phyloP scores from a whole-genome alignment of 2,329 filamentous ascomycete genomes.

The Aspergillus alliaceus region DNA sequence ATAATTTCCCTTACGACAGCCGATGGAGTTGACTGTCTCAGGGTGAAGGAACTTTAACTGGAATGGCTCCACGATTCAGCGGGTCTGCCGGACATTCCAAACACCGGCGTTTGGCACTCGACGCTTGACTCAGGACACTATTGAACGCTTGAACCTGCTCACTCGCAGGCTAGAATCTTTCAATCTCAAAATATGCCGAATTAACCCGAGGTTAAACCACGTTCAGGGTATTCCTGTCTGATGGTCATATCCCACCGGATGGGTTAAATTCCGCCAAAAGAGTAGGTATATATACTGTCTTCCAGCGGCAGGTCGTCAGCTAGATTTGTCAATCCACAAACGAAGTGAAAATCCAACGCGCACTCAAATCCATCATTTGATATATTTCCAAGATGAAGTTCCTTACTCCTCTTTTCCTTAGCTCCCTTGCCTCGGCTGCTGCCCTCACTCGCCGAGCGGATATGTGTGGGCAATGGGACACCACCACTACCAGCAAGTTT shows the following conservation, averaged over 20 bases:
- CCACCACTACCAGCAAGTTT: slow-evolving; percentile 41
- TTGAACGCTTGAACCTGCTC: slow-evolving; percentile 1
- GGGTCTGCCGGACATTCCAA: not conserved
- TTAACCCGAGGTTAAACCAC: not conserved
- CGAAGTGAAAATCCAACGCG: not conserved
- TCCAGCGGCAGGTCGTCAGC: not conserved
- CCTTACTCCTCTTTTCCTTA: slow-evolving; percentile 21
- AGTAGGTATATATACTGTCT: slow-evolving; percentile 1
- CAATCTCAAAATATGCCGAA: not conserved
- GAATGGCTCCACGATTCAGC: not conserved
- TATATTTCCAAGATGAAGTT: slow-evolving; percentile 28
- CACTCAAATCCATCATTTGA: not conserved
- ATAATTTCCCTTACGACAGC: not conserved
- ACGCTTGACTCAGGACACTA: slow-evolving; percentile 7
- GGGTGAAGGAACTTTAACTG: not conserved
- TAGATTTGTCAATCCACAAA: not conserved
- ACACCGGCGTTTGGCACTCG: not conserved
- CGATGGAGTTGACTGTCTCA: slow-evolving; percentile 7
- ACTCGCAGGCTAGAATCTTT: not conserved
- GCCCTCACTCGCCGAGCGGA: slow-evolving; percentile 28
- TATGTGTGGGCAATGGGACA: slow-evolving; percentile 44
- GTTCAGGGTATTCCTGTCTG: slow-evolving; percentile 1
- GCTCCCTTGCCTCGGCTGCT: slow-evolving; percentile 26
- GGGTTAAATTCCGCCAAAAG: not conserved
- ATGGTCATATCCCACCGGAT: not conserved